Base-by-base conservation (phyloP, 2,329 filamentous ascomycete species). In the Diplodia corticola region DNA sequence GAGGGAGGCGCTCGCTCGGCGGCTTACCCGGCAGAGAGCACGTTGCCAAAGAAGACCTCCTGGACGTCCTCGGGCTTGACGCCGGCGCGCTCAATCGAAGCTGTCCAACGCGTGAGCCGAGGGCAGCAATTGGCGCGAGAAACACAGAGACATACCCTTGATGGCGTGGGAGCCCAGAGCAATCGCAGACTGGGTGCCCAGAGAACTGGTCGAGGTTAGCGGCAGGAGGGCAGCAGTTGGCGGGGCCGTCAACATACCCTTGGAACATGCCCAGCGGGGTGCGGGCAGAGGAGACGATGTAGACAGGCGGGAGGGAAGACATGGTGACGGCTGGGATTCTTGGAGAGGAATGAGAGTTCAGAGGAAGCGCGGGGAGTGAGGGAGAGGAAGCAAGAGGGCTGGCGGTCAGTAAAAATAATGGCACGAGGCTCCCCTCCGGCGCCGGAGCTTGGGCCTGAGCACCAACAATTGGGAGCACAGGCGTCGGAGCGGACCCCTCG, bases 1-100 rank as follows among this genome's bases (percentile, higher is more conserved):
- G 37, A 17, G 35, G 22, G 9, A 9, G 35, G 30, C 4, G 3
- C n/a, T 30, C 28, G 28, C 37, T 55, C 13, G n/a, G 40, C 48
- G 44, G 35, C 85, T 73, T 86, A 97, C 93, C 94, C 93, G 79
- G 94, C 95, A 68, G 93, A 96, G 74, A 99, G 87, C 71, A 99
- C 95, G 84, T 99, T 99, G 80, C 95, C 95, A 77, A 97, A 96
- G 85, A 95, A 96, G 77, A 99, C 92, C 80, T 99, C 95, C 78
- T 99, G 89, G 67, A 99, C 91, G 78, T 96, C 88, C 74, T 93
- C 88, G 65, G 92, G 86, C 82, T 96, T 93, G 82, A 99, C 88
- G 75, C 90, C 86, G 65, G 95, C 91, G 75, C 92, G 90, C 81
- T 93, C 90, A 71, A 99, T 87, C 69, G 94, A 94, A 76, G 86